A percentile compares a stretch with the other conserved stretches of the same genome.
These are phyloP conservation scores for Solanum hybrid DNA, from an alignment of 305 asterid species.

Conservation along the genomic window DNA sequence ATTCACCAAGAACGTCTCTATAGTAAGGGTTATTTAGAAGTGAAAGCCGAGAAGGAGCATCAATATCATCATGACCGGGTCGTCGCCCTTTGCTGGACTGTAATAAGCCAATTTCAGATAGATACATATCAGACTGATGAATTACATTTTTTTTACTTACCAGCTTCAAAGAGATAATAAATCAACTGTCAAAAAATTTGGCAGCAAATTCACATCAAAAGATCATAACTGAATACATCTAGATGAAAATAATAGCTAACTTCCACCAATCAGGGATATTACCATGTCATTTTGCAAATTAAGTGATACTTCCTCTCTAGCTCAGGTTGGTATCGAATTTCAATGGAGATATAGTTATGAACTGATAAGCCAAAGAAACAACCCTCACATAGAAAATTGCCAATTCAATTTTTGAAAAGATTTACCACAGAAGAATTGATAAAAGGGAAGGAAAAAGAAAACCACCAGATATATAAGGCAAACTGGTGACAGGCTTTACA, in stretches of 20 bases:
- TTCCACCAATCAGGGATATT: neutral
- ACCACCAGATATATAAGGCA: neutral
- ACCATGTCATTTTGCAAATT: neutral
- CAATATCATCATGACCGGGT: constrained; percentile 79
- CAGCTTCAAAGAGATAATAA: neutral
- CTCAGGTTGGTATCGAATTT: neutral
- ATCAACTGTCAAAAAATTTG: neutral
- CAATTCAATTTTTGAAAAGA: neutral
- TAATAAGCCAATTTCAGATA: constrained; percentile 17
- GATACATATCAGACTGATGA: constrained; percentile 12
- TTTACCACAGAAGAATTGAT: neutral
- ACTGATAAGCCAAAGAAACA: neutral
- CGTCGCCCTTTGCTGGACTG: constrained; percentile 81
- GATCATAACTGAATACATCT: neutral
- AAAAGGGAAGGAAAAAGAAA: neutral
- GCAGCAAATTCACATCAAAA: neutral
- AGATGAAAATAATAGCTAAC: neutral
- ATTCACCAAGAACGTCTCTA: constrained; percentile 73
- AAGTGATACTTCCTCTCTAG: neutral
- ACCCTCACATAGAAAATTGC: neutral
- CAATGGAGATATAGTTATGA: neutral
- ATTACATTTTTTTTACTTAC: neutral
- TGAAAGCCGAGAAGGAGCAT: constrained; percentile 85
- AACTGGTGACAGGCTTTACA: neutral
- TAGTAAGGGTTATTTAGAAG: constrained; percentile 58